phyloP scores from a whole-genome alignment of 371 early-diverging fungal species.

The Rhizomucor pusillus region DNA sequence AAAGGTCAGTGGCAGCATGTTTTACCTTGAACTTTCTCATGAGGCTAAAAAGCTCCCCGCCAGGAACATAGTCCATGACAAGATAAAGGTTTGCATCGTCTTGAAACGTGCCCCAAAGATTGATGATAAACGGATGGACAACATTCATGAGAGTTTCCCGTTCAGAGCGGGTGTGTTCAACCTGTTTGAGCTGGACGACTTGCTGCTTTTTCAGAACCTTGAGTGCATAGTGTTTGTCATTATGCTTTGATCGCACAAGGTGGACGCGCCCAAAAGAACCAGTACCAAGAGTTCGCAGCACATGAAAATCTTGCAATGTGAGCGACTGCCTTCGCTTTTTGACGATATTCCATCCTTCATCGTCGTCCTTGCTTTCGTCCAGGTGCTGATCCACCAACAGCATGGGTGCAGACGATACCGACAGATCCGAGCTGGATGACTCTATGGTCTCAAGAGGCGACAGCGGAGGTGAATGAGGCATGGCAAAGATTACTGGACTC shows the following conservation, averaged over 20 bases:
- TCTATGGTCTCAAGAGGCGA: too few relatives aligned
- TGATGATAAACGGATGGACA: constrained; percentile 88
- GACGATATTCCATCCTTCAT: too few relatives aligned
- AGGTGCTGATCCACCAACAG: too few relatives aligned
- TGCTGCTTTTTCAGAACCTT: constrained; percentile 89
- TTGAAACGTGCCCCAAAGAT: constrained; percentile 90
- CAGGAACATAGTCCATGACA: constrained; percentile 96
- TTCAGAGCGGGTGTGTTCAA: constrained; percentile 86
- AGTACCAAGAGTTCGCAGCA: constrained; percentile 85
- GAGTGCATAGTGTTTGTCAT: constrained; percentile 86
- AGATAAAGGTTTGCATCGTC: constrained; percentile 84
- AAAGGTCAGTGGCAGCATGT: not conserved
- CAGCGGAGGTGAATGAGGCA: too few relatives aligned
- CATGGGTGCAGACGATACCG: too few relatives aligned
- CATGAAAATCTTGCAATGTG: constrained; percentile 58
- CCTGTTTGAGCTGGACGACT: constrained; percentile 92
- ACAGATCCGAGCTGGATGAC: too few relatives aligned
- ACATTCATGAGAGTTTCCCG: constrained; percentile 77
- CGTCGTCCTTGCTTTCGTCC: too few relatives aligned
- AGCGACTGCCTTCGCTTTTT: constrained; percentile 46
- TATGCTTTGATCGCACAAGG: constrained; percentile 75
- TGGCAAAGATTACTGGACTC: too few relatives aligned
- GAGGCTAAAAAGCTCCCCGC: constrained; percentile 89
- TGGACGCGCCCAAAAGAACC: constrained; percentile 98
- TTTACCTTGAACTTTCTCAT: constrained; percentile 65